Conservation (phyloP, 2,329 filamentous ascomycete genomes). For the Parastagonospora nodorum region DNA sequence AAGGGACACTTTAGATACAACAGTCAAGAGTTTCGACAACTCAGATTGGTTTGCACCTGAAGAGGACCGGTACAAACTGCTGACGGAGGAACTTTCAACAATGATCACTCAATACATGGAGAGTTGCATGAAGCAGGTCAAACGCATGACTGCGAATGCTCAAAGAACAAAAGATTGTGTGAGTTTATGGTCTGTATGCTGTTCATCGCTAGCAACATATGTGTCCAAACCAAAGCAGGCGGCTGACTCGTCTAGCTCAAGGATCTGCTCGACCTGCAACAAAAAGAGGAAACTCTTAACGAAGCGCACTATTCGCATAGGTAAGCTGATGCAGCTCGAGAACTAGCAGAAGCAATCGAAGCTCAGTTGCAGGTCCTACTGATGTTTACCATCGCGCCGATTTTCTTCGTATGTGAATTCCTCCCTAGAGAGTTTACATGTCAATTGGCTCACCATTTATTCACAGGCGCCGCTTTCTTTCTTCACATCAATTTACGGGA, state of each 20-base stretch:
- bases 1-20: too few species aligned
- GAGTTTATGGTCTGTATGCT: too few species aligned
- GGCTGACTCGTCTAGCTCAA: neutral
- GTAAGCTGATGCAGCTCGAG: neutral
- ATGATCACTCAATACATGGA: too few species aligned
- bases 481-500: neutral
- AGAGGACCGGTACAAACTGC: too few species aligned
- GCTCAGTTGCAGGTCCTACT: neutral
- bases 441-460: too few species aligned
- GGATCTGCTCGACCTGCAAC: neutral
- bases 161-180: too few species aligned
- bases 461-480: neutral
- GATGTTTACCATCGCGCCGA: neutral
- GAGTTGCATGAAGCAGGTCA: too few species aligned
- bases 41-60: too few species aligned
- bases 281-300: neutral
- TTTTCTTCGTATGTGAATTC: neutral
- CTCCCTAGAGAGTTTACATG: neutral
- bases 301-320: neutral
- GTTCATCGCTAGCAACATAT: too few species aligned
- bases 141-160: too few species aligned
- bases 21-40: too few species aligned
- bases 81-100: too few species aligned
- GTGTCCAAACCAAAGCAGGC: neutral
- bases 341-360: neutral